Conservation (phyloP, 2,329 filamentous ascomycete species). For the Aureobasidium sp. region DNA sequence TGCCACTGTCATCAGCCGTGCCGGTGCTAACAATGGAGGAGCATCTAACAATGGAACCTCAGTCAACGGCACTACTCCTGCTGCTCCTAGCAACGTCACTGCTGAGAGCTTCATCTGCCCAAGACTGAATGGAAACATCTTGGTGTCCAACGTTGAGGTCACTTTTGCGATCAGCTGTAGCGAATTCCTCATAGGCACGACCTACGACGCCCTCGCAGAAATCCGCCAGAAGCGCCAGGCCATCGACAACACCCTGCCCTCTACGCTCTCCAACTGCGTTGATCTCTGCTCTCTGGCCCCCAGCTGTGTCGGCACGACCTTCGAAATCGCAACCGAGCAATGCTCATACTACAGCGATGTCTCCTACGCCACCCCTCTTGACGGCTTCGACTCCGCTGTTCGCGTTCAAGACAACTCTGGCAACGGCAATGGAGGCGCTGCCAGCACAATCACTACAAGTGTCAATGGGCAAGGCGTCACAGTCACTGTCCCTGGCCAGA, state of each 20-base stretch:
- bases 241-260: not conserved
- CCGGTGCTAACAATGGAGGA: not conserved
- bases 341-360: slow-evolving; percentile 5
- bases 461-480: too few species aligned
- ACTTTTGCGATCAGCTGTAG: not conserved
- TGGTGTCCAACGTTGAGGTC: not conserved
- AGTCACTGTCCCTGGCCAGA: slow-evolving; percentile 14
- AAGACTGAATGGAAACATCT: too few species aligned
- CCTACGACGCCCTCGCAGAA: not conserved
- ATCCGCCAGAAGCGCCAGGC: not conserved
- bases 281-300: not conserved
- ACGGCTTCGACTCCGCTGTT: slow-evolving; percentile 2
- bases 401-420: not conserved
- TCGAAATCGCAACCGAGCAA: not conserved
- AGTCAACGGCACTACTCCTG: not conserved
- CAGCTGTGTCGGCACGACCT: not conserved
- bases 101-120: too few species aligned
- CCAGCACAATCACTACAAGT: not conserved
- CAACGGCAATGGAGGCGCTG: not conserved
- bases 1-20: not conserved
- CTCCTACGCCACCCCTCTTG: not conserved
- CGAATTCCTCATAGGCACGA: not conserved
- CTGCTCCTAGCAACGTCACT: not conserved
- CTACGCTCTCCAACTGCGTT: slow-evolving; percentile 11
- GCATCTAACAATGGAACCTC: not conserved